Percentiles rank a stretch among this genome's conserved stretches.
Evolutionary conservation across 1,139 yeast species (phyloP).

Genomic region (Kodamaea ohmeri): DNA sequence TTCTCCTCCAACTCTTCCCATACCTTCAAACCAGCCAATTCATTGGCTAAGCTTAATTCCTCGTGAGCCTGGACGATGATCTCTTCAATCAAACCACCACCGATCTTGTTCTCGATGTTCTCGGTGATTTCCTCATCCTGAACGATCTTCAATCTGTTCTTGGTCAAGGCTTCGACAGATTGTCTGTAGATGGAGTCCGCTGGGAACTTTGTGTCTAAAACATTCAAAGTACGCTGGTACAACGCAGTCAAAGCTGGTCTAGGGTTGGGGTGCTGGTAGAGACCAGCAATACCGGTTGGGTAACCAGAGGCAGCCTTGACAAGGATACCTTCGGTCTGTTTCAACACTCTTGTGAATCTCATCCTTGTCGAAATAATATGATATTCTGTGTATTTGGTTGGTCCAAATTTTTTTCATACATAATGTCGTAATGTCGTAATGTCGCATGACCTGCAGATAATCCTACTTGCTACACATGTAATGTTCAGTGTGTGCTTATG

Average conservation of each 20-base stretch:
- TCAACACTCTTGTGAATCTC: constrained; percentile 46
- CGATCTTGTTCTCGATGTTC: constrained; percentile 71
- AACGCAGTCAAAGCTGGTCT: constrained; percentile 73
- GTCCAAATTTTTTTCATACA: constrained; percentile 16
- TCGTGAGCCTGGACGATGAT: constrained; percentile 79
- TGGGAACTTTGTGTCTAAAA: constrained; percentile 62
- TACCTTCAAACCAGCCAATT: constrained; percentile 63
- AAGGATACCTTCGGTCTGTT: constrained; percentile 57
- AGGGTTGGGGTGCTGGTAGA: constrained; percentile 80
- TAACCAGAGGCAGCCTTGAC: constrained; percentile 65
- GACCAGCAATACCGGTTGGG: constrained; percentile 80
- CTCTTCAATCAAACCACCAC: constrained; percentile 84
- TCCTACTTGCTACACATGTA: too few species aligned
- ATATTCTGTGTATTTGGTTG: constrained; percentile 24
- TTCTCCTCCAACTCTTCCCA: constrained; percentile 69
- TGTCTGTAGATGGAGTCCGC: constrained; percentile 70
- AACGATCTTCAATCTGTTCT: constrained; percentile 66
- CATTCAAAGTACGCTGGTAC: constrained; percentile 65
- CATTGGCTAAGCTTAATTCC: constrained; percentile 66
- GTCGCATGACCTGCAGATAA: too few species aligned
- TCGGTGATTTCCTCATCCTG: constrained; percentile 61
- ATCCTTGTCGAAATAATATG: constrained; percentile 17
- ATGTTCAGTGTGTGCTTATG: too few species aligned
- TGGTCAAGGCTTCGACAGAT: constrained; percentile 71
- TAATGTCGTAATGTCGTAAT: constrained; percentile 6